These are phyloP conservation scores for Backusella mclennaniae DNA, from an alignment of 192 early-diverging fungal species.

Conservation along the genomic window DNA sequence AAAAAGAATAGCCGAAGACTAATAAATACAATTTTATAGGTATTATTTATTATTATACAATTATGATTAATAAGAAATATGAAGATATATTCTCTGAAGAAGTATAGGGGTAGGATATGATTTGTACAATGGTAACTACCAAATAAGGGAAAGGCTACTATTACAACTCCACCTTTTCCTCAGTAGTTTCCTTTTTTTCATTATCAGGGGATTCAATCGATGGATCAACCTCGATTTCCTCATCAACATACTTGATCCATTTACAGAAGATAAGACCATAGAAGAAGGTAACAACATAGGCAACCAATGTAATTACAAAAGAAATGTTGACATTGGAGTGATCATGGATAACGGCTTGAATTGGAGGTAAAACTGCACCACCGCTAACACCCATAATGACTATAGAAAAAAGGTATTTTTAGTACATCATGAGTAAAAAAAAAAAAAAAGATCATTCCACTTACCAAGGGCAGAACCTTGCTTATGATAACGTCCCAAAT, in stretches of 20 bases:
- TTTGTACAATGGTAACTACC: not conserved
- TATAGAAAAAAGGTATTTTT: not conserved
- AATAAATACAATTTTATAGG: not conserved
- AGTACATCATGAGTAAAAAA: not conserved
- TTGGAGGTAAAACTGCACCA: slow-evolving; percentile 26
- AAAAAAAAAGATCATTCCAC: not conserved
- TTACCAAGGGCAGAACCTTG: slow-evolving; percentile 25
- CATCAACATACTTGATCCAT: slow-evolving; percentile 23
- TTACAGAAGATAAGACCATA: slow-evolving; percentile 18
- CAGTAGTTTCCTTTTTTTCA: not conserved
- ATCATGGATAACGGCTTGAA: slow-evolving; percentile 30
- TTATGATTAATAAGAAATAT: not conserved
- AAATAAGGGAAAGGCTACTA: not conserved
- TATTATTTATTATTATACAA: slow-evolving; percentile 10
- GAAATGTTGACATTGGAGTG: slow-evolving; percentile 13
- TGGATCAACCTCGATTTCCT: not conserved
- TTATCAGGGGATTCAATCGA: not conserved
- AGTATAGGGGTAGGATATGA: not conserved
- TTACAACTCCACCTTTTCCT: not conserved
- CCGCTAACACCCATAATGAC: slow-evolving; percentile 33
- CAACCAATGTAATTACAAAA: slow-evolving; percentile 20
- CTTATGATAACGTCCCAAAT: slow-evolving; percentile 31
- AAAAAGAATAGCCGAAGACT: not conserved
- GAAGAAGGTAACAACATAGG: slow-evolving; percentile 20
- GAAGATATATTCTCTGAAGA: not conserved